Base-by-base conservation (phyloP, 352 stramenopile species). In the Phytophthora constricta region DNA sequence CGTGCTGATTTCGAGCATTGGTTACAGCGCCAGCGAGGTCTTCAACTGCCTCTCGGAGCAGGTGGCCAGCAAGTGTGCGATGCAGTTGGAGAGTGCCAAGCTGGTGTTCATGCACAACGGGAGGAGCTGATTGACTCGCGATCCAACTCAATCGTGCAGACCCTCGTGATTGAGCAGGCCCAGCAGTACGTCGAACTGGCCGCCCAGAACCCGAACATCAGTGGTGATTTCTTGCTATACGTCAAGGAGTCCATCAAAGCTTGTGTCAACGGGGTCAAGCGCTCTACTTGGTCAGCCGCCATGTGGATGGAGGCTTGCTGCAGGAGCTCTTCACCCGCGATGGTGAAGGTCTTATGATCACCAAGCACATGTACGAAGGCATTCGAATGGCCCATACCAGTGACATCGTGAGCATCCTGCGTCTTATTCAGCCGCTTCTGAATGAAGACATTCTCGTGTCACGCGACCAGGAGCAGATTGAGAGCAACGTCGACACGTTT, bases 281-380 rank as follows among this genome's bases (percentile, higher is more conserved):
- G 90, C 5, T 92, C 88, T 89, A 97, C 55, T 62, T 97, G 49
- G 89, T 97, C 22, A 96, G 84, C 41, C 86, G 90, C 42, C 86
- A 96, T 58, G 81, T 93, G 5, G 84, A 97, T 52, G 90, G 90
- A 34, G 96, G 91, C 3, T 75, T 99, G 31, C 75, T 99, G 22
- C 90, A 98, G 70, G 97, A 99, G 76, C 82, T 99, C n/a, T 99
- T 98, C 74, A 99, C 97, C 20, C 92, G 96, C 51, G 97, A 99
- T 76, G 97, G 97, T 47, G 87, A 95, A 63, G 97, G 97, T 10
- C 95, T 98, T 26, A 97, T 99, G 72, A 98, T 99, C 71, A 98
- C 90, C 33, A 91, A 97, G 70, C 95, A 99, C 75, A 94, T 99
- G 68, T 99, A 99, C 72, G 97, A 99, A 76, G 94, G 96, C 20